Evolutionary conservation across 202 grass and related monocot genomes (phyloP).

Genomic region (Digitaria exilis): DNA sequence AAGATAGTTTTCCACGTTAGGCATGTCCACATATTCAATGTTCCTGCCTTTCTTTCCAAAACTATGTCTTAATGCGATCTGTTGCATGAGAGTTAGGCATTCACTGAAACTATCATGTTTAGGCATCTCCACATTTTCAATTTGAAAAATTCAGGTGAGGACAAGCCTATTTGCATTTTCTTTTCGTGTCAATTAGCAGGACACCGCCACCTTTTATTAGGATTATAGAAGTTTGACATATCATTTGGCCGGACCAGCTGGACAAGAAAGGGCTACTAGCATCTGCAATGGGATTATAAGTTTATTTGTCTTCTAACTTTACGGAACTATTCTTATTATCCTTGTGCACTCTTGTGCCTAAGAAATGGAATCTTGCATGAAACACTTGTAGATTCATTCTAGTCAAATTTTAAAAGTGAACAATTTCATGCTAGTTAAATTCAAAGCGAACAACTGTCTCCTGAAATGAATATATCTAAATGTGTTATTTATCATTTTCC

Average conservation of each 20-base stretch:
- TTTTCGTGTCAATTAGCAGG: background rate
- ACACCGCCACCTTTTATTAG: background rate
- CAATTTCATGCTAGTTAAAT: conserved; percentile 3
- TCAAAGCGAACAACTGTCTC: background rate
- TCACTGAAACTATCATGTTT: background rate
- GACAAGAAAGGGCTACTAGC: background rate
- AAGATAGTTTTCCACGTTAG: background rate
- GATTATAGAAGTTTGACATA: background rate
- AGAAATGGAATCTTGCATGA: background rate
- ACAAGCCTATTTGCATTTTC: background rate
- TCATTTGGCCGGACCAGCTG: background rate
- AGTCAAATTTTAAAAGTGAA: conserved; percentile 11
- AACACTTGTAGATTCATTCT: background rate
- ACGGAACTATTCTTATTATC: conserved; percentile 2
- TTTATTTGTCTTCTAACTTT: background rate
- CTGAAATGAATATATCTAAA: conserved; percentile 15
- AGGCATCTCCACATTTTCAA: background rate
- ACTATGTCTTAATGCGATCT: background rate
- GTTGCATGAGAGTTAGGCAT: background rate
- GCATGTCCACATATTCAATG: background rate
- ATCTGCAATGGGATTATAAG: background rate
- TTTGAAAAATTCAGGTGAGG: background rate
- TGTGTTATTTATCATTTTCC: background rate
- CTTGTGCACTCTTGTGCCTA: background rate
- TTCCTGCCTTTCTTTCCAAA: background rate